These are phyloP conservation scores for Clavispora asparagi DNA, from an alignment of 805 yeast genomes.

Conservation along the genomic window DNA sequence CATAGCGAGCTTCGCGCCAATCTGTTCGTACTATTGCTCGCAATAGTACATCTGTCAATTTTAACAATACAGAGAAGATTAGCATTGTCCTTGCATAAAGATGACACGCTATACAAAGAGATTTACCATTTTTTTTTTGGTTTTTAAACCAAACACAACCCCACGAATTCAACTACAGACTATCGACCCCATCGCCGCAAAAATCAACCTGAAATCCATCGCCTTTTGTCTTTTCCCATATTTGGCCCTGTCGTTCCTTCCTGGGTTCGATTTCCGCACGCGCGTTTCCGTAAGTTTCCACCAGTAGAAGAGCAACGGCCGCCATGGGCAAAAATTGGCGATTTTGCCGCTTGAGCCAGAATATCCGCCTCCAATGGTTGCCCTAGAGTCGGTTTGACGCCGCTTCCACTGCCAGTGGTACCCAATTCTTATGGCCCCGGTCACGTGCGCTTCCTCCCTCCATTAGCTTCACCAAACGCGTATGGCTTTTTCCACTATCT, in stretches of 20 bases:
- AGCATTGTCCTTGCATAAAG: constrained; percentile 99
- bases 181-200: too few relatives aligned
- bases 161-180: too few relatives aligned
- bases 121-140: constrained; percentile 80
- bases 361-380: too few relatives aligned
- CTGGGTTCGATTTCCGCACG: constrained; percentile 6
- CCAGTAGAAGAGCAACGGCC: too few relatives aligned
- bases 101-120: constrained; percentile 99
- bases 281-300: background rate
- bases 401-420: too few relatives aligned
- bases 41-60: constrained; percentile 84
- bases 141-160: background rate
- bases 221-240: background rate
- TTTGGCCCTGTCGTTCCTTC: background rate
- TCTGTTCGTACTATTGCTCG: constrained; percentile 36
- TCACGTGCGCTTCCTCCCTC: background rate
- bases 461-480: background rate
- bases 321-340: too few relatives aligned
- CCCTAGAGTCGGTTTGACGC: background rate
- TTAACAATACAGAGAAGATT: constrained; percentile 99
- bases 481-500: background rate
- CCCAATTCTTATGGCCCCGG: background rate
- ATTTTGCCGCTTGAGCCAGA: too few relatives aligned
- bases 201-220: too few relatives aligned
- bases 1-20: background rate